A percentile compares a stretch with the other conserved stretches of the same genome.
These are phyloP conservation scores for Vinca minor DNA, from an alignment of 257 asterid genomes.

Conservation along the genomic window DNA sequence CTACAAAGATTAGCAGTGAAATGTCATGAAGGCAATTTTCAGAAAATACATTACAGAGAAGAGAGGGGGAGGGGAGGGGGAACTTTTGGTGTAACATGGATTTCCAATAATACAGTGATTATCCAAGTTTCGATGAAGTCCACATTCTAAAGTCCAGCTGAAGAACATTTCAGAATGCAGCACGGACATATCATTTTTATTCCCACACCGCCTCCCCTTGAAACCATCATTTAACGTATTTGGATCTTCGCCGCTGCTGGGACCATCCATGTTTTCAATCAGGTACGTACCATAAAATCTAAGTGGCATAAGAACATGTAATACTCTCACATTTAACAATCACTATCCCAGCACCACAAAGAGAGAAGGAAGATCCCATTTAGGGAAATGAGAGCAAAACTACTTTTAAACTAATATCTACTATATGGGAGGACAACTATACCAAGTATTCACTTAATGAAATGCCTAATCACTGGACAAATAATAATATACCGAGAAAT, in stretches of 20 bases:
- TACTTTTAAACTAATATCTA: background rate
- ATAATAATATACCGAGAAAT: background rate
- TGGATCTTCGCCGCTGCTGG: background rate
- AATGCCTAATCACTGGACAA: background rate
- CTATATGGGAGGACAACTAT: background rate
- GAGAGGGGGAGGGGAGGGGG: too few relatives aligned
- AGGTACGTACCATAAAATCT: too few relatives aligned
- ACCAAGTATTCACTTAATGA: background rate
- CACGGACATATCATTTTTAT: background rate
- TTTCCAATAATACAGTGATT: background rate
- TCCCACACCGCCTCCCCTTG: background rate
- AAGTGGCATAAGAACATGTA: too few relatives aligned
- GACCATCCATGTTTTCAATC: background rate
- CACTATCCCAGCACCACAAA: background rate
- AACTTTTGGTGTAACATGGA: background rate
- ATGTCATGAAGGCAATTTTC: background rate
- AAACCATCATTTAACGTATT: background rate
- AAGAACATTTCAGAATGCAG: background rate
- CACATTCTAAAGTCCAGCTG: background rate
- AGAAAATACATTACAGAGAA: background rate
- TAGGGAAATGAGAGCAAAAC: too few relatives aligned
- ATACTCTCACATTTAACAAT: too few relatives aligned
- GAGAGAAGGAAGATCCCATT: too few relatives aligned
- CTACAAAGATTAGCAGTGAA: background rate
- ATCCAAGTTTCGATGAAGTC: background rate